A percentile compares a stretch with the other conserved stretches of the same genome.
Evolutionary conservation across 164 flowering plant species (phyloP).

Genomic region (Paratinospora sagittata): DNA sequence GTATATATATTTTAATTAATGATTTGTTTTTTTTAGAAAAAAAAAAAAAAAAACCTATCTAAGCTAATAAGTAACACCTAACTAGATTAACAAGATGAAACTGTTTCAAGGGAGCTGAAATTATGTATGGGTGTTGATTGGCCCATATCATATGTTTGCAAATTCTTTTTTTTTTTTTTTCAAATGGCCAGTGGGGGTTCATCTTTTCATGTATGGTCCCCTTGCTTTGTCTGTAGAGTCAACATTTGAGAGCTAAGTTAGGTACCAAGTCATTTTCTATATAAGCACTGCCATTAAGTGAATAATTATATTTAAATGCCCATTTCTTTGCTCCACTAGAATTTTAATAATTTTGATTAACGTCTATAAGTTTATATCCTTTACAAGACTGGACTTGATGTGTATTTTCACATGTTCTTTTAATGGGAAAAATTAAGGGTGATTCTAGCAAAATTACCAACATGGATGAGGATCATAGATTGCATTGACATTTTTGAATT

Average conservation of each 20-base stretch:
- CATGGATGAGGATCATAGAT: too few species aligned
- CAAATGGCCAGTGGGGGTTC: not conserved
- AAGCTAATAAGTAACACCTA: too few species aligned
- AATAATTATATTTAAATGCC: not conserved
- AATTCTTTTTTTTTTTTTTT: too few species aligned
- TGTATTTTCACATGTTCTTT: not conserved
- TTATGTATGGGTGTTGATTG: too few species aligned
- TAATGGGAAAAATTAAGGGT: not conserved
- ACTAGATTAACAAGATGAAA: too few species aligned
- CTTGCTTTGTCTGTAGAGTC: not conserved
- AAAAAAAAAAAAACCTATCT: too few species aligned
- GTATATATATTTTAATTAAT: too few species aligned
- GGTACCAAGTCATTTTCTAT: not conserved
- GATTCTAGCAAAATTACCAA: not conserved
- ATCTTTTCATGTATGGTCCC: not conserved
- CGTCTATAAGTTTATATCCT: not conserved
- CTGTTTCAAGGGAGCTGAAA: too few species aligned
- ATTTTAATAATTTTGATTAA: not conserved
- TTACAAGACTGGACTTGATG: not conserved
- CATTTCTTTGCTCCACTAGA: not conserved
- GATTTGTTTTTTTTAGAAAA: too few species aligned
- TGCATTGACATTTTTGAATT: too few species aligned
- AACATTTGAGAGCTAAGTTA: not conserved
- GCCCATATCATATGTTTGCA: too few species aligned
- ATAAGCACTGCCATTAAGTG: not conserved